These are phyloP conservation scores for Cubamyces sp. DNA, from an alignment of 768 basidiomycete species.

Conservation along the genomic window DNA sequence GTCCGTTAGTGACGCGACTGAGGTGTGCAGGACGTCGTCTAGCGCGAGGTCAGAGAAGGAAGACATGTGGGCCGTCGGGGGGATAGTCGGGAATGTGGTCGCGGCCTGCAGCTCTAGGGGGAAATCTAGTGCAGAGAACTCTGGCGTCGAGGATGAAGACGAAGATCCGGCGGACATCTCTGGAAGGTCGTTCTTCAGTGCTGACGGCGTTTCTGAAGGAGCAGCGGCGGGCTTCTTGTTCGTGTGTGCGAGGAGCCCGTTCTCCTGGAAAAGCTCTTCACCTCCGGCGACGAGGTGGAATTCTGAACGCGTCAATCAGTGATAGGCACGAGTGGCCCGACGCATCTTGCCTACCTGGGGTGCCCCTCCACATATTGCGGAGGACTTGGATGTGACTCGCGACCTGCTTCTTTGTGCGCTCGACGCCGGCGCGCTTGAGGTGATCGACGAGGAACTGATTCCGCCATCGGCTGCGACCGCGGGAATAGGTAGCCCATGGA, in stretches of 20 bases:
- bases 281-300: constrained; percentile 81
- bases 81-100: constrained; percentile 16
- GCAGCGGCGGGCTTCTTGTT: constrained; percentile 38
- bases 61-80: constrained; percentile 9
- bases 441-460: constrained; percentile 88
- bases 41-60: constrained; percentile 17
- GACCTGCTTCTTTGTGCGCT: constrained; percentile 84
- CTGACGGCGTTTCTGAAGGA: constrained; percentile 11
- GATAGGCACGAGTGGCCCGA: background rate
- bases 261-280: constrained; percentile 62
- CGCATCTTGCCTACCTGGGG: constrained; percentile 54
- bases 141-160: constrained; percentile 39
- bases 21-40: constrained; percentile 12
- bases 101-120: constrained; percentile 17
- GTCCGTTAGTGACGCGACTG: constrained; percentile 19
- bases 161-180: constrained; percentile 26
- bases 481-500: constrained; percentile 79
- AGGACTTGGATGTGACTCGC: constrained; percentile 88
- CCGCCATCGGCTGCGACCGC: constrained; percentile 79
- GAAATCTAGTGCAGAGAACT: constrained; percentile 26
- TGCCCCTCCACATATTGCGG: constrained; percentile 88
- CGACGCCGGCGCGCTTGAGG: constrained; percentile 68
- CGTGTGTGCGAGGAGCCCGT: constrained; percentile 48
- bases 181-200: constrained; percentile 15
- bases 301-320: constrained; percentile 46